Conservation (phyloP, 2,329 filamentous ascomycete species). For the Scedosporium apiospermum region DNA sequence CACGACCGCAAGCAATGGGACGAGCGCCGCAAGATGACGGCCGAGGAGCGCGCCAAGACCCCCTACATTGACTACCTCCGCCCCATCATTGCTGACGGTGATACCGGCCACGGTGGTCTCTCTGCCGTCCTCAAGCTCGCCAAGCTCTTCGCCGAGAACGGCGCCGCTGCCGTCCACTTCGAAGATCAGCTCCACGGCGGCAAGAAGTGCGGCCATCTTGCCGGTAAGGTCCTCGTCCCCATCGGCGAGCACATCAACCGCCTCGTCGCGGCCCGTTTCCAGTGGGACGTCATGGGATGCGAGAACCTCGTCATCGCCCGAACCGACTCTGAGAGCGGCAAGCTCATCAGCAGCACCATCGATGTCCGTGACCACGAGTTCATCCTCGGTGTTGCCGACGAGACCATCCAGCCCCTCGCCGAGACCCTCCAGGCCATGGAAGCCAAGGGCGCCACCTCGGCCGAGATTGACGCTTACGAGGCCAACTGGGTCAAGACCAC, state of each 20-base stretch:
- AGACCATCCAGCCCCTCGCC: conserved; percentile 66
- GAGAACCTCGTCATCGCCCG: conserved; percentile 93
- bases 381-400: conserved; percentile 76
- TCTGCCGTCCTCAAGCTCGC: conserved; percentile 91
- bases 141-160: conserved; percentile 95
- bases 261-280: conserved; percentile 82
- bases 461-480: conserved; percentile 80
- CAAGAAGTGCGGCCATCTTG: conserved; percentile 96
- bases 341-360: conserved; percentile 79
- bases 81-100: conserved; percentile 91
- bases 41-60: conserved; percentile 62
- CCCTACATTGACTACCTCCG: conserved; percentile 88
- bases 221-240: conserved; percentile 91
- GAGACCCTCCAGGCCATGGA: conserved; percentile 92
- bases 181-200: conserved; percentile 97
- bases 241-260: conserved; percentile 95
- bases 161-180: conserved; percentile 91
- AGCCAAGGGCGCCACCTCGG: conserved; percentile 60
- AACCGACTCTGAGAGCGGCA: conserved; percentile 91
- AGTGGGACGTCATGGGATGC: conserved; percentile 96
- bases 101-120: conserved; percentile 89
- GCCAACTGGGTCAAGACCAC: conserved; percentile 80
- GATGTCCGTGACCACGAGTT: conserved; percentile 95
- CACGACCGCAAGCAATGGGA: conserved; percentile 97
- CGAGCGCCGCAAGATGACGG: conserved; percentile 63